phyloP scores from a whole-genome alignment of 805 yeast species.

The Wickerhamomyces silvicola region DNA sequence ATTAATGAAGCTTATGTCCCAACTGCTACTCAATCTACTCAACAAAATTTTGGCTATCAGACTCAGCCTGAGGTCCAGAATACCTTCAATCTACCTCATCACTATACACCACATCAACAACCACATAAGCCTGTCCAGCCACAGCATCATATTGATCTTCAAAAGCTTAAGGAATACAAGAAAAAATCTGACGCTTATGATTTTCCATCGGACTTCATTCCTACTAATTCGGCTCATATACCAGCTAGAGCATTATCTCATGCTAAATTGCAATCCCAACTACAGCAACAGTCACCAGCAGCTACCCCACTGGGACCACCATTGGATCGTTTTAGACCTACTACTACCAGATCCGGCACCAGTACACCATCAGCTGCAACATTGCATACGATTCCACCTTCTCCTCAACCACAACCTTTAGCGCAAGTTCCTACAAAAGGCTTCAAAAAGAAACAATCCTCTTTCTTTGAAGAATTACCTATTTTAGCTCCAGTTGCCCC shows the following conservation, averaged over 20 bases:
- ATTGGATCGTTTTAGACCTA: background rate
- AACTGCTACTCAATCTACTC: no score
- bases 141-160: constrained; percentile 16
- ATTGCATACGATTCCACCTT: constrained; percentile 1
- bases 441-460: constrained; percentile 26
- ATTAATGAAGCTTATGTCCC: no score
- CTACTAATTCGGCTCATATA: constrained; percentile 23
- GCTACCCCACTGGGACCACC: background rate
- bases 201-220: constrained; percentile 53
- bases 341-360: constrained; percentile 3
- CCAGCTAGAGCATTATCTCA: constrained; percentile 3
- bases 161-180: constrained; percentile 39
- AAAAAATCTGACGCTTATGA: constrained; percentile 73
- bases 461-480: constrained; percentile 59
- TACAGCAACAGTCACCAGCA: background rate
- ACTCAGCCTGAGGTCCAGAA: no score
- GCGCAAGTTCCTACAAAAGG: constrained; percentile 8
- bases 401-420: constrained; percentile 6
- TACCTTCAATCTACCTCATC: background rate
- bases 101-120: constrained; percentile 1
- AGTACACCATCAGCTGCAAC: constrained; percentile 1
- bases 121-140: background rate
- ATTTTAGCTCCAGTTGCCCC: constrained; percentile 23
- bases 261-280: no score
- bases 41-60: no score